Percentiles rank a stretch among this genome's conserved stretches.
Evolutionary conservation across 495 filamentous ascomycete species (phyloP).

Genomic region (Neurospora africana): DNA sequence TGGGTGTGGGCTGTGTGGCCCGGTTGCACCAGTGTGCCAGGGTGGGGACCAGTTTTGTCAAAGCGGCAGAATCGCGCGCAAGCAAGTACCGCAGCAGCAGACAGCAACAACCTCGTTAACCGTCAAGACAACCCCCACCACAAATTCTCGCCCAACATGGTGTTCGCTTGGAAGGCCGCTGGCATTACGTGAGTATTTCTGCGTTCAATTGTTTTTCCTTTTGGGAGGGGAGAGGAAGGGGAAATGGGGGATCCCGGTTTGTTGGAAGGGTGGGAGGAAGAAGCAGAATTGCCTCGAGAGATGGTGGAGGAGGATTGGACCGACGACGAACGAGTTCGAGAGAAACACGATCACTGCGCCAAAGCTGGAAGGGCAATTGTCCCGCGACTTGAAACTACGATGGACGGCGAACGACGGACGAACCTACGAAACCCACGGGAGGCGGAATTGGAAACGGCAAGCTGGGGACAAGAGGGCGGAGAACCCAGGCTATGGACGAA

Average conservation of each 20-base stretch:
- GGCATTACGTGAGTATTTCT: slow-evolving; percentile 72
- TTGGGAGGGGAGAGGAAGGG: not conserved
- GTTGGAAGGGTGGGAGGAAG: not conserved
- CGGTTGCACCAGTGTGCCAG: no score
- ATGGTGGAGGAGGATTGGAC: not conserved
- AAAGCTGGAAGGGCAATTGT: not conserved
- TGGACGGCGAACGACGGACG: not conserved
- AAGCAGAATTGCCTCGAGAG: not conserved
- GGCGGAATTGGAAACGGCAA: not conserved
- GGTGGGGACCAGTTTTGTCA: slow-evolving; percentile 18
- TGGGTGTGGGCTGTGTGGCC: not conserved
- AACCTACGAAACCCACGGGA: not conserved
- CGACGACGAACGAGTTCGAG: not conserved
- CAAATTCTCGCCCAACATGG: slow-evolving; percentile 60
- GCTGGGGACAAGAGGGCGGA: not conserved
- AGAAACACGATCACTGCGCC: not conserved
- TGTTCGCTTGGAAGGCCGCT: slow-evolving; percentile 95
- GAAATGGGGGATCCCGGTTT: not conserved
- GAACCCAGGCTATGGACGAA: not conserved
- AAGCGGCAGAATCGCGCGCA: not conserved
- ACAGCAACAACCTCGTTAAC: not conserved
- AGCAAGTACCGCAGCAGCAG: not conserved
- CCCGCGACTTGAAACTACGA: not conserved
- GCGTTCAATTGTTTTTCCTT: not conserved
- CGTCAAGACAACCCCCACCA: slow-evolving; percentile 7